Base-by-base conservation (phyloP, 1,139 yeast genomes). In the Geotrichum australiense region DNA sequence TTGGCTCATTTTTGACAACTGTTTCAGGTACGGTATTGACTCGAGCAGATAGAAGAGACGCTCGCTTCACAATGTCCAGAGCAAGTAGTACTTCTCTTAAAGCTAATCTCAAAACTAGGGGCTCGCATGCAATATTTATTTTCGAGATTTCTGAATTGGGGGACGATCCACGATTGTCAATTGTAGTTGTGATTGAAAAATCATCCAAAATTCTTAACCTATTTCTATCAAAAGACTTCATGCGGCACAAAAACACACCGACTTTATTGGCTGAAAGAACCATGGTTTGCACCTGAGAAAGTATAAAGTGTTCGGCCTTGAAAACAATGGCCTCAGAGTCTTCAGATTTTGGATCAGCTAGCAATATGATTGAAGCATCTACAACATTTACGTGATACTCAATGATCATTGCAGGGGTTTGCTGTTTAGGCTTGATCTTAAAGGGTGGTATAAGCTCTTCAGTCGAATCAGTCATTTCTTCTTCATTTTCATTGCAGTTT, bases 311-410 rank as follows among this genome's bases (percentile, higher is more conserved):
- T 45, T 82, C 94, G 14, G 87, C 78, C 53, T 85, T 84, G 62
- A 91, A 82, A 1, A 91, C 96, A 47, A 91, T 73, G 0, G 98
- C 98, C 53, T 89, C 94, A 0, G 95, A 77, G 49, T 79, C 73
- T 2, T 62, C 57, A 10, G 70, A 66, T 1, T 81, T 70, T 1
- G 96, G 85, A 57, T 89, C 86, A 0, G 96, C 95, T 39, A 93
- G 65, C 28, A 93, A 62, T 27, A 85, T 76, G 14, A 91, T 69
- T 0, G 94, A 83, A 0, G 93, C 81, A 45, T 85, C 80, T n/a
- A 78, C 76, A 37, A 91, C 64, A 54, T 83, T 85, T 16, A 89
- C 59, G 1, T 87, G 74, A 56, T 76, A 78, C 2, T 80, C 47
- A 69, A 56, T 34, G 49, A 56, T 34, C 41, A 46, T 41, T 8